Percentiles rank a stretch among this genome's conserved stretches.
phyloP scores from a whole-genome alignment of 148 eudicot genomes.

The Tetragonia tetragonoides region DNA sequence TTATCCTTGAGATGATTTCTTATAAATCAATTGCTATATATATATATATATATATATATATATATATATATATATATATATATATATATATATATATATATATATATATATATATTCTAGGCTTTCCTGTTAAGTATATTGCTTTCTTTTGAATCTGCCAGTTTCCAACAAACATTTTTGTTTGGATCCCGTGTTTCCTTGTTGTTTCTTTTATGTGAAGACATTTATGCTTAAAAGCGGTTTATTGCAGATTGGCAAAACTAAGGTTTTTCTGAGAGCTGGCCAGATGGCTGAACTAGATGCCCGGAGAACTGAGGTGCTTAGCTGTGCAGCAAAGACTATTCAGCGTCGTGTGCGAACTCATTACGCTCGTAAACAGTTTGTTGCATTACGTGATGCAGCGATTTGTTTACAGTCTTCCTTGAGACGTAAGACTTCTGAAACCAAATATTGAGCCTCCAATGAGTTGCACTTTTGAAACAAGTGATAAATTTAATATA shows the following conservation, averaged over 20 bases:
- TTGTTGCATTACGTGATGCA: conserved; percentile 56
- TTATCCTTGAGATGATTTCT: conserved; percentile 17
- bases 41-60: background rate
- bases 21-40: background rate
- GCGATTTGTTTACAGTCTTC: conserved; percentile 58
- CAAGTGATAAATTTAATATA: background rate
- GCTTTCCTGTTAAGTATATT: conserved; percentile 1
- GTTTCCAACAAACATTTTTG: background rate
- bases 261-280: conserved; percentile 93
- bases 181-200: background rate
- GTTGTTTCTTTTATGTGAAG: background rate
- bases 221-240: conserved; percentile 19
- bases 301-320: conserved; percentile 87
- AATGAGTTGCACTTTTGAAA: background rate
- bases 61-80: background rate
- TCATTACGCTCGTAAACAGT: conserved; percentile 73
- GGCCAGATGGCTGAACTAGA: conserved; percentile 99
- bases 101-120: background rate
- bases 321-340: conserved; percentile 70
- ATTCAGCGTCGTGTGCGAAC: conserved; percentile 80
- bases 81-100: background rate
- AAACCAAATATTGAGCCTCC: conserved; percentile 15
- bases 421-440: conserved; percentile 53
- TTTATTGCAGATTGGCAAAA: conserved; percentile 75
- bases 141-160: background rate